Evolutionary conservation across 208 protist genomes (phyloP).

Genomic region (Phytomonas sp.): DNA sequence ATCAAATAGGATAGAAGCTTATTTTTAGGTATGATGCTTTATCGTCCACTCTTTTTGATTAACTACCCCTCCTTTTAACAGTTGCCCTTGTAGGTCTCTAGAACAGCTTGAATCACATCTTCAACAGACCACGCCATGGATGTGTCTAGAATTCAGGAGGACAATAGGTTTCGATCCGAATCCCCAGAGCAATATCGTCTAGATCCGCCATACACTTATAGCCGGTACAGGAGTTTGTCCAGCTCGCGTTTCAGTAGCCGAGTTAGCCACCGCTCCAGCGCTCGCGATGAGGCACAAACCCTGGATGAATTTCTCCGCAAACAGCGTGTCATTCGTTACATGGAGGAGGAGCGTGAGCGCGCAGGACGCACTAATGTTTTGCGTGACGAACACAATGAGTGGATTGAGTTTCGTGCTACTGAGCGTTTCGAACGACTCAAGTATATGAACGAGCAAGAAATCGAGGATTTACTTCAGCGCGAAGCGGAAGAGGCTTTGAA

Average conservation of each 20-base stretch:
- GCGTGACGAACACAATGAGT: slow-evolving; percentile 67
- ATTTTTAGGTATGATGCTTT: not conserved
- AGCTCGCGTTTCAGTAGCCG: slow-evolving; percentile 59
- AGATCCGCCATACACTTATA: slow-evolving; percentile 1
- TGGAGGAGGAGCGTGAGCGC: slow-evolving; percentile 77
- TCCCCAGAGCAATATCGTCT: not conserved
- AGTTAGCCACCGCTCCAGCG: slow-evolving; percentile 57
- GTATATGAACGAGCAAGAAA: slow-evolving; percentile 66
- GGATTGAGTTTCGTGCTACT: slow-evolving; percentile 48
- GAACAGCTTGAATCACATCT: no score
- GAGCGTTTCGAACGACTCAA: slow-evolving; percentile 69
- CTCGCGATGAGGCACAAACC: slow-evolving; percentile 65
- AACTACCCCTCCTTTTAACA: no score
- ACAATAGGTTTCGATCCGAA: no score
- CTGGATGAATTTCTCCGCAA: slow-evolving; percentile 74
- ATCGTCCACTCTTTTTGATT: not conserved
- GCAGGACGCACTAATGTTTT: slow-evolving; percentile 50
- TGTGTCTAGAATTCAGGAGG: no score
- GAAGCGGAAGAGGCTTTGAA: slow-evolving; percentile 41
- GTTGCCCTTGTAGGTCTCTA: no score
- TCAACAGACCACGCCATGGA: no score
- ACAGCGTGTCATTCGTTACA: slow-evolving; percentile 78
- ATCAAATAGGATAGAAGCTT: not conserved
- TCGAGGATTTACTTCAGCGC: slow-evolving; percentile 46
- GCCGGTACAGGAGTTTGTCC: slow-evolving; percentile 35